phyloP scores from a whole-genome alignment of 345 rosid species.

The Acer negundo region DNA sequence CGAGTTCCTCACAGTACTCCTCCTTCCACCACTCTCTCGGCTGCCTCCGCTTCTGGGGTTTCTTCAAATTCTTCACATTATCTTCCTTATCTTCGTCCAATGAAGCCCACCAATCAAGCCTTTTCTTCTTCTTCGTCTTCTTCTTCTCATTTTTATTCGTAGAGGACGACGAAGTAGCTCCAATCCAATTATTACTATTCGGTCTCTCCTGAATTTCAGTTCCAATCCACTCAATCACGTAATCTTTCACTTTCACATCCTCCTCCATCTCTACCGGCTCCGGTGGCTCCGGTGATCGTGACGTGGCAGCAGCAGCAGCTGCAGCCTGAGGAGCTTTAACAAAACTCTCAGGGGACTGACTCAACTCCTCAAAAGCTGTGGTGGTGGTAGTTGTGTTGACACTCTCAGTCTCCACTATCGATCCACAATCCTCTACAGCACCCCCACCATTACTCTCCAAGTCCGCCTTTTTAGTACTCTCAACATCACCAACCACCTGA shows the following conservation, averaged over 20 bases:
- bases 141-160: conserved; percentile 47
- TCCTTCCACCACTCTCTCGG: conserved; percentile 99
- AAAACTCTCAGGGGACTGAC: conserved; percentile 60
- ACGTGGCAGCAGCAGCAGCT: conserved; percentile 15
- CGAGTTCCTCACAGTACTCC: conserved; percentile 81
- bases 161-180: conserved; percentile 33
- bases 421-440: conserved; percentile 60
- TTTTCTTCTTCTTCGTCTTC: conserved; percentile 46
- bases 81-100: conserved; percentile 70
- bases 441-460: conserved; percentile 37
- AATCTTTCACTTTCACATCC: conserved; percentile 58
- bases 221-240: conserved; percentile 95
- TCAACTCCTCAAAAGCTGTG: conserved; percentile 67
- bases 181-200: conserved; percentile 67
- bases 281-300: conserved; percentile 20
- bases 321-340: conserved; percentile 31
- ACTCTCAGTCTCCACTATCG: conserved; percentile 73
- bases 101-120: conserved; percentile 89
- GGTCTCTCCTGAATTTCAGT: conserved; percentile 86
- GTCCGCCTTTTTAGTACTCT: conserved; percentile 38
- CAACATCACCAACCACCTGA: conserved; percentile 21
- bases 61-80: conserved; percentile 39
- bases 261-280: conserved; percentile 42
- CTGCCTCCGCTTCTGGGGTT: conserved; percentile 46
- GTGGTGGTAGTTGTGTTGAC: conserved; percentile 56